Evolutionary conservation across 768 basidiomycete genomes (phyloP).

Genomic region (Cyclocybe cylindracea): DNA sequence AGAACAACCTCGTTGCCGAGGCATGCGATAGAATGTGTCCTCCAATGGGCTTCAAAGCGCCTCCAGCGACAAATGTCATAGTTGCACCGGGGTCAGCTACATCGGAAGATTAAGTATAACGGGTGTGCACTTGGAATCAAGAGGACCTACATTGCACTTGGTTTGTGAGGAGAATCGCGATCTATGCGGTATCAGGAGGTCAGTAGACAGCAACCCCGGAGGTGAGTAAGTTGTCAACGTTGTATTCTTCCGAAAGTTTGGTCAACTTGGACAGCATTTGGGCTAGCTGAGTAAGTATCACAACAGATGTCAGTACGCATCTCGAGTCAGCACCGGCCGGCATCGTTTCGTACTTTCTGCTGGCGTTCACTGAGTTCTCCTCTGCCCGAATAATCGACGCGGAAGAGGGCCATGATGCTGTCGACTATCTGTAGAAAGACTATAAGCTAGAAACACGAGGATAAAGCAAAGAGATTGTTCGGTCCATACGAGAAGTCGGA

Average conservation of each 20-base stretch:
- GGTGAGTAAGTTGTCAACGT: slow-evolving; percentile 43
- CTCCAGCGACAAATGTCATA: slow-evolving; percentile 93
- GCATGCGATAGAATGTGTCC: slow-evolving; percentile 89
- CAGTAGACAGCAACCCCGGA: neutral
- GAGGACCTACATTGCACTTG: slow-evolving; percentile 78
- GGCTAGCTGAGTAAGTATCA: neutral
- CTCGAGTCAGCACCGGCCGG: neutral
- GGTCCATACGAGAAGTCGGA: slow-evolving; percentile 58
- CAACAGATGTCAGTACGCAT: neutral
- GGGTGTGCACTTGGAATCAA: neutral
- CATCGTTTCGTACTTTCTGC: slow-evolving; percentile 61
- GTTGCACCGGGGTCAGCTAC: slow-evolving; percentile 93
- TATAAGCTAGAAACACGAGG: slow-evolving; percentile 8
- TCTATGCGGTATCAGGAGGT: slow-evolving; percentile 38
- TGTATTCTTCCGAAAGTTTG: slow-evolving; percentile 91
- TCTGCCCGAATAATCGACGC: slow-evolving; percentile 90
- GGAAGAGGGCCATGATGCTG: slow-evolving; percentile 96
- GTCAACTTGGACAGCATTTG: slow-evolving; percentile 91
- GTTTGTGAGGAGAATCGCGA: slow-evolving; percentile 87
- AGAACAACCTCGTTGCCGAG: slow-evolving; percentile 83
- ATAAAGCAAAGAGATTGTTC: neutral
- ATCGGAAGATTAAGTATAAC: neutral
- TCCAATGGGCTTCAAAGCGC: slow-evolving; percentile 88
- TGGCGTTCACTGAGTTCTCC: slow-evolving; percentile 94
- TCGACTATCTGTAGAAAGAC: slow-evolving; percentile 72